Evolutionary conservation across 345 rosid genomes (phyloP), one percentile per base, ranked within the genome.

Genomic region (Leavenworthia alabamica): DNA sequence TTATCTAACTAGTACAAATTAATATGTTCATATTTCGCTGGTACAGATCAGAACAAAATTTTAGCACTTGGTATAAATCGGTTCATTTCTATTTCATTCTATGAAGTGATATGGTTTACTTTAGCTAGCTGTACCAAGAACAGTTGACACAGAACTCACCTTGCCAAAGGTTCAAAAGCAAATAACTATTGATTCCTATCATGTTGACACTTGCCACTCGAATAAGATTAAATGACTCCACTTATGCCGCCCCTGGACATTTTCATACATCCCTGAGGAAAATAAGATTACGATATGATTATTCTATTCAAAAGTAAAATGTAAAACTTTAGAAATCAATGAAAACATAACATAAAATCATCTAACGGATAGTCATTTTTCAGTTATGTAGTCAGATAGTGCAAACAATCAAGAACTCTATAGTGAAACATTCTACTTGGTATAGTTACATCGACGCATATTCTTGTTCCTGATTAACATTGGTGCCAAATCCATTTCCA

Each of bases 71-170:
- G 49, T 66, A 24, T 16, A 64, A 52, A 20, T 29, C 42, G 6
- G 16, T 12, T 9, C 12, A 11, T 47, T 10, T 24, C 44, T 40
- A 23, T n/a, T n/a, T 36, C 6, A 47, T 56, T 9, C 60, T 24
- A 32, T 11, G 26, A 11, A 35, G 4, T 46, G 35, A 27, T 57
- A 39, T 56, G 48, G 32, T 17, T 52, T 43, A n/a, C n/a, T n/a
- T n/a, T n/a, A n/a, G n/a, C n/a, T n/a, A n/a, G n/a, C n/a, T n/a
- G n/a, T n/a, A 31, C 15, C 39, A 60, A 43, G 41, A 60, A 43
- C 31, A 35, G n/a, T 52, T 26, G 27, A 69, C 42, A 69, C 29
- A 19, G 31, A 59, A 23, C 52, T 67, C 40, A 43, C 33, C 64
- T 31, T 58, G 14, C 29, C 19, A 5, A 14, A 50, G 35, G 36